Percentiles rank a stretch among this genome's conserved stretches.
phyloP scores from a whole-genome alignment of 2,329 filamentous ascomycete species.

The Fusarium avenaceum region DNA sequence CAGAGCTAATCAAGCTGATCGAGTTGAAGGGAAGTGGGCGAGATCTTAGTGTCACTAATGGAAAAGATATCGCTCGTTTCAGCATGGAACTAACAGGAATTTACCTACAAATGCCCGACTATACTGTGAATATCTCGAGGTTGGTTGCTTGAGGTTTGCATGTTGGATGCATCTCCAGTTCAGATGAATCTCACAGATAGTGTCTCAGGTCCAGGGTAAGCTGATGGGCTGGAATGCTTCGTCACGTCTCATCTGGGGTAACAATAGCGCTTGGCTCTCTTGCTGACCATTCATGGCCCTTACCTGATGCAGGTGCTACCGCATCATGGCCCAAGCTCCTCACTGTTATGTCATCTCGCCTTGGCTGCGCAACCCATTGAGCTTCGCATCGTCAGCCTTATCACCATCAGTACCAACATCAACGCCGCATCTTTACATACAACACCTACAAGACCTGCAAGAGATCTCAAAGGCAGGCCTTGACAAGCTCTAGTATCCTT shows the following conservation, averaged over 20 bases:
- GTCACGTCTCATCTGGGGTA: constrained; percentile 9
- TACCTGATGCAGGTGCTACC: constrained; percentile 28
- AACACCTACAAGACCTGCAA: background rate
- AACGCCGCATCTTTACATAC: constrained; percentile 5
- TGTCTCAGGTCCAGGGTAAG: constrained; percentile 38
- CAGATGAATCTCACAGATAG: background rate
- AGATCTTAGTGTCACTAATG: constrained; percentile 11
- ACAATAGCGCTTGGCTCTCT: constrained; percentile 10
- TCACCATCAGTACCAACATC: constrained; percentile 28
- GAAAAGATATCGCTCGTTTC: constrained; percentile 8
- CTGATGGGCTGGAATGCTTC: constrained; percentile 7
- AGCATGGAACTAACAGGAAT: background rate
- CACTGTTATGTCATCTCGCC: constrained; percentile 29
- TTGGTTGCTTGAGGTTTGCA: background rate
- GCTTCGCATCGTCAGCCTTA: constrained; percentile 34
- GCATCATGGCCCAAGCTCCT: constrained; percentile 41
- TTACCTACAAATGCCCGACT: background rate
- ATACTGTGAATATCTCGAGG: background rate
- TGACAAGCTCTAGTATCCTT: background rate
- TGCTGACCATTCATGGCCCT: constrained; percentile 26
- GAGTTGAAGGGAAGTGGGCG: constrained; percentile 3
- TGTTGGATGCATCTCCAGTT: background rate
- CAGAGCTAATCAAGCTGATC: constrained; percentile 16
- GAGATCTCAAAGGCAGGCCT: background rate
- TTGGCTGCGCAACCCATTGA: constrained; percentile 9